Conservation (phyloP, 306 rosid species). For the Fragaria vesca region DNA sequence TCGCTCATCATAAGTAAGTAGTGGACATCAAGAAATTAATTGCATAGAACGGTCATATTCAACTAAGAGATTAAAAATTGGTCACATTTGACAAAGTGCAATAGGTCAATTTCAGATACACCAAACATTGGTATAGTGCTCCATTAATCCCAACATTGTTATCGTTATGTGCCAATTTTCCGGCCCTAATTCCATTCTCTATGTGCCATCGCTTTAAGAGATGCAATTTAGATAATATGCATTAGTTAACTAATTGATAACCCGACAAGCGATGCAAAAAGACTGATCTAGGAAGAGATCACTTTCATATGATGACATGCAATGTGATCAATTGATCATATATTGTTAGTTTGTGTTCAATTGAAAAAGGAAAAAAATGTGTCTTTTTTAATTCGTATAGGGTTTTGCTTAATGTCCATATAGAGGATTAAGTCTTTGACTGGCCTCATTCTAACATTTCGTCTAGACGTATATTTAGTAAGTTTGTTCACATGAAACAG, state of each 20-base stretch:
- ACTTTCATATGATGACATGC: neutral
- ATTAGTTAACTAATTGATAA: neutral
- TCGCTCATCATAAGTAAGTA: neutral
- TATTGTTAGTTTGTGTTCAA: too few relatives aligned
- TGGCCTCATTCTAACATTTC: too few relatives aligned
- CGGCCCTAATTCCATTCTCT: neutral
- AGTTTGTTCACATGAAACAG: too few relatives aligned
- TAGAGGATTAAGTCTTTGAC: too few relatives aligned
- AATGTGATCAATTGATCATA: neutral
- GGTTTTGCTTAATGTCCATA: too few relatives aligned
- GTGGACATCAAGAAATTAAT: neutral
- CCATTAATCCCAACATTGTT: conserved; percentile 6
- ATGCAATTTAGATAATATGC: neutral
- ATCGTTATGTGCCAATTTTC: neutral
- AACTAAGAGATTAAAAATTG: neutral
- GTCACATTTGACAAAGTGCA: neutral
- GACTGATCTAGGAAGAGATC: neutral
- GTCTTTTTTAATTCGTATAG: too few relatives aligned
- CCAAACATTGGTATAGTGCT: conserved; percentile 1
- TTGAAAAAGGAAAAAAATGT: too few relatives aligned
- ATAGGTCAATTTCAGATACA: neutral
- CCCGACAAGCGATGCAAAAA: neutral
- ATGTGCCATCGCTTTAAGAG: neutral
- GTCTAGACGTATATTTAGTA: too few relatives aligned
- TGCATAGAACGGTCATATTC: neutral